Evolutionary conservation across 2,329 filamentous ascomycete species (phyloP), one percentile per base, ranked within the genome.

Genomic region (Leptographium radiaticola): DNA sequence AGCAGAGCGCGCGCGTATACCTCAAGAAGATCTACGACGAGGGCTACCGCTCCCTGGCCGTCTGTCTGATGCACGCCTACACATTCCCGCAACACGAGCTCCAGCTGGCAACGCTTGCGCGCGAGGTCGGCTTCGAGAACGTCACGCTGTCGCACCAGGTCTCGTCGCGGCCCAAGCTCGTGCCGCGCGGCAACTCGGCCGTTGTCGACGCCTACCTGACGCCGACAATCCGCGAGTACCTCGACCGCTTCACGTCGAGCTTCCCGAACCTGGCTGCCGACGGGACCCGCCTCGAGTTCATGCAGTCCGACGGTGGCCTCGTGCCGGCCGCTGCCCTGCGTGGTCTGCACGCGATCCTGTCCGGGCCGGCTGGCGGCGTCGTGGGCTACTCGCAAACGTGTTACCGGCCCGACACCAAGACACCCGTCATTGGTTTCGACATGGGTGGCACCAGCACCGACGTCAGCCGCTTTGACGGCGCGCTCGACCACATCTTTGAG

Each of bases 391-490:
- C 90, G 25, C 25, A 25, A 5, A 25, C 25, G 25, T n/a, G 81
- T 91, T 20, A 96, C 91, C 0, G 93, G 86, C 1, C 96, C 91
- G 65, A 96, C 59, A 77, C 84, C 0, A 74, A 85, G 51, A 93
- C 88, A 0, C 89, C 89, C 0, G 86, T 96, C 5, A 95, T 96
- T 62, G 90, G 90, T 0, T 96, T 96, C 63, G 90, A 96, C 61
- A 96, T 96, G 90, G 89, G 89, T 40, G 90, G 90, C 12, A 96
- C 90, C 0, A 89, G 84, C 55, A 96, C 90, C 1, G 90, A 96
- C 66, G 89, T 95, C 11, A 94, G 87, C 38, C 76, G 90, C 49
- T 96, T 91, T 62, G 87, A 86, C 7, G 90, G 90, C 16, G 76
- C 87, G 53, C 91, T 95, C 62, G 90, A 95, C 62, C 90, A 96